Conservation (phyloP, 1,284 basidiomycete genomes). For the Heterobasidion parviporum region DNA sequence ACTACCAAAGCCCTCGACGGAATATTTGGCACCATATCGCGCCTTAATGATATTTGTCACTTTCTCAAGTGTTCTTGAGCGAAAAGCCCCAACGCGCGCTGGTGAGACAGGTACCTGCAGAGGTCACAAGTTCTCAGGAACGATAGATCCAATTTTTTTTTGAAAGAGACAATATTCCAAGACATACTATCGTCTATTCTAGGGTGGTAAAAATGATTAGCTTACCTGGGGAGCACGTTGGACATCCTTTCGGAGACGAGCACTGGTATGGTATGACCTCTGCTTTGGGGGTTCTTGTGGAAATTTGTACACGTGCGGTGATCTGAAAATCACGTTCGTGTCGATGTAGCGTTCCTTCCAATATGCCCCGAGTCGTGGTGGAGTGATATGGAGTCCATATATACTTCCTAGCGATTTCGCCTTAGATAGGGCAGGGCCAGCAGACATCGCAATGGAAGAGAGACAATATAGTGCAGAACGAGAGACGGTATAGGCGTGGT, state of each 20-base stretch:
- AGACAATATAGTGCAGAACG: not conserved
- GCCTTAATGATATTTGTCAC: conserved; percentile 16
- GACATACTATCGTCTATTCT: no score
- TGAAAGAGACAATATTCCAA: no score
- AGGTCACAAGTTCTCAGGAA: no score
- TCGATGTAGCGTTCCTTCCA: not conserved
- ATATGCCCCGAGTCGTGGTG: not conserved
- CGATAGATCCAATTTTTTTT: no score
- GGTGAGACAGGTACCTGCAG: no score
- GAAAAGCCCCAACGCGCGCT: not conserved
- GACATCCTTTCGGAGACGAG: no score
- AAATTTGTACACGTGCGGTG: no score
- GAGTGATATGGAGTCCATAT: not conserved
- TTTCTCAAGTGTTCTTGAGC: conserved; percentile 4
- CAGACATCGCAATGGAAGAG: not conserved
- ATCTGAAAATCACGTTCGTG: no score
- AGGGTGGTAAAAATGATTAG: no score
- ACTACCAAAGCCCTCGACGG: conserved; percentile 38
- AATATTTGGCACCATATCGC: conserved; percentile 27
- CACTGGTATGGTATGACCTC: no score
- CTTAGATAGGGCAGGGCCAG: not conserved
- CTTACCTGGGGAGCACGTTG: no score
- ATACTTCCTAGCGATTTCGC: not conserved
- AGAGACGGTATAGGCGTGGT: not conserved
- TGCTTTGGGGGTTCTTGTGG: no score